These are phyloP conservation scores for Colletotrichum sp. DNA, from an alignment of 2,329 filamentous ascomycete genomes.

Conservation along the genomic window DNA sequence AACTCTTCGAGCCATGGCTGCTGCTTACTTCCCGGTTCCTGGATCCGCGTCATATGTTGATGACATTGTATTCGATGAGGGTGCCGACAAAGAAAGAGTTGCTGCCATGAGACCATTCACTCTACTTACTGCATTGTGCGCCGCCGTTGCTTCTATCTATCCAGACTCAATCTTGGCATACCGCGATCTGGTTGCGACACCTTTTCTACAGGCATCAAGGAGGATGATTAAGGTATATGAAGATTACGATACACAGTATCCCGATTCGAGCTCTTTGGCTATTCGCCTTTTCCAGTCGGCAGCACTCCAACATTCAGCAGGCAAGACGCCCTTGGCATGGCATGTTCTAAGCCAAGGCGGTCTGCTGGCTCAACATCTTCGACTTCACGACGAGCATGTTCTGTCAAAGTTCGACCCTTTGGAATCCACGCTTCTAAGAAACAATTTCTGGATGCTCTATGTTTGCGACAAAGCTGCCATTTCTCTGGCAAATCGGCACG, in stretches of 20 bases:
- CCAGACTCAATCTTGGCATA: constrained; percentile 45
- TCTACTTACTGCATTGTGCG: constrained; percentile 47
- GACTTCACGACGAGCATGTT: constrained; percentile 43
- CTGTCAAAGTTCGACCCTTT: constrained; percentile 36
- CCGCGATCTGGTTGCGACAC: constrained; percentile 39
- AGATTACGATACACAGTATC: constrained; percentile 45
- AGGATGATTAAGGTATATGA: constrained; percentile 41
- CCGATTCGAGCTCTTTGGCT: constrained; percentile 44
- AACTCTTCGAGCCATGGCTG: neutral
- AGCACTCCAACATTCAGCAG: constrained; percentile 42
- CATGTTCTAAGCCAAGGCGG: constrained; percentile 49
- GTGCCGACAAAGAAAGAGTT: neutral
- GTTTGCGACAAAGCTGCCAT: constrained; percentile 44
- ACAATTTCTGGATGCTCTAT: constrained; percentile 45
- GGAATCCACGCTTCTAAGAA: constrained; percentile 41
- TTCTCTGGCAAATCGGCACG: constrained; percentile 44
- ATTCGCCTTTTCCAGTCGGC: constrained; percentile 52
- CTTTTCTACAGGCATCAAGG: constrained; percentile 44
- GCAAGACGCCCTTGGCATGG: neutral
- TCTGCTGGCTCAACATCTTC: constrained; percentile 45
- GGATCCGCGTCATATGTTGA: neutral
- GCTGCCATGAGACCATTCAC: constrained; percentile 28
- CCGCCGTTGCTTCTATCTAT: constrained; percentile 33
- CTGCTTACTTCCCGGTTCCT: neutral
- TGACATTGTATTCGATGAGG: neutral